Evolutionary conservation across 2,329 filamentous ascomycete species (phyloP), one percentile per base, ranked within the genome.

Genomic region (Pochonia chlamydosporia): DNA sequence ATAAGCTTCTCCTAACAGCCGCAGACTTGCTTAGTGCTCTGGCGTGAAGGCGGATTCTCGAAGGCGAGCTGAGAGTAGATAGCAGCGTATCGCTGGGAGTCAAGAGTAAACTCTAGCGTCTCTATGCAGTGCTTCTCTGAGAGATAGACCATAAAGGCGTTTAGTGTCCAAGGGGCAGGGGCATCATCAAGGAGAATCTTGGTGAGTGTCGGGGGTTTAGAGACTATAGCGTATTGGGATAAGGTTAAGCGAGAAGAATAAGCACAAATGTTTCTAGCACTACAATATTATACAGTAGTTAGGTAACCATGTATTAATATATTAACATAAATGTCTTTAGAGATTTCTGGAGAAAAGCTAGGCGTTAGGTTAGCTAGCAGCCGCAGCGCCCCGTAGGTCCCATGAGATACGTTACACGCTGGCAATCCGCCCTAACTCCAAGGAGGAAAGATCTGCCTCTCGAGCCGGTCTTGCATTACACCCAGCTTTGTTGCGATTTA

Each of bases 101-200:
- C 93, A 76, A 96, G 85, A 35, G 91, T 96, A 66, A 99, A 99
- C 63, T 97, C 93, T 31, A 99, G 75, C 1, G 91, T 96, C 68
- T 99, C 93, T 54, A 97, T 74, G 63, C 93, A 99, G 68, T 97
- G 92, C 60, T 97, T 97, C 62, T 95, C 91, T 1, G 92, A 96
- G 4, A 97, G 78, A 61, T 95, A 97, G 47, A 91, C 91, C 82
- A 93, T 97, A 67, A 97, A 97, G 26, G 92, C 92, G 50, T 82
- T 84, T 7, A 96, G 75, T 0, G 91, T 96, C 78, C 89, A 97
- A 56, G 93, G 93, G 35, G 89, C 84, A 8, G 88, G 83, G 30
- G 93, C 88, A 37, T 80, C 81, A 68, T 96, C 93, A 54, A 87
- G 80, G 39, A 99, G 79, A 24, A 99, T 95, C 59, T 97, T 92